A percentile compares a stretch with the other conserved stretches of the same genome.
phyloP scores from a whole-genome alignment of 208 protist genomes.

The Acanthamoeba castellanii region DNA sequence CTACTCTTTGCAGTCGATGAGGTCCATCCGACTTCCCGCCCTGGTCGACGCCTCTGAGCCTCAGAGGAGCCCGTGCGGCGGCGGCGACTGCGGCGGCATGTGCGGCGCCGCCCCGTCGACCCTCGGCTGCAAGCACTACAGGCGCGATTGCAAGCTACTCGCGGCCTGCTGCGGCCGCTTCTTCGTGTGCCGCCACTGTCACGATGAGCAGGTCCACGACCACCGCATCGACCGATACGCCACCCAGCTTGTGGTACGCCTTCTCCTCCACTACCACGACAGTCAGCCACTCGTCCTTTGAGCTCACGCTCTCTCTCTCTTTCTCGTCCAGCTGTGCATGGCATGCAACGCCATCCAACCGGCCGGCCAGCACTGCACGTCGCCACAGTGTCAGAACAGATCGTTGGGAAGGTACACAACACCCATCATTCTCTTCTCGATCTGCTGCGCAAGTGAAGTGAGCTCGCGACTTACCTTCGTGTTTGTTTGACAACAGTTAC shows the following conservation, averaged over 20 bases:
- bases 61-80: background rate
- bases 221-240: conserved; percentile 53
- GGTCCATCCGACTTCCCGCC: background rate
- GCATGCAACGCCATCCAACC: conserved; percentile 24
- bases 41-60: background rate
- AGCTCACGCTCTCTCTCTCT: too few species aligned
- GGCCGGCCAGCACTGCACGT: background rate
- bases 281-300: too few species aligned
- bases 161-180: conserved; percentile 50
- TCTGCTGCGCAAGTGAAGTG: too few species aligned
- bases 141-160: conserved; percentile 48
- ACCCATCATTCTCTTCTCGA: background rate
- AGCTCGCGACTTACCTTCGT: background rate
- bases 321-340: conserved; percentile 63
- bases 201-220: conserved; percentile 48
- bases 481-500: background rate
- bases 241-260: conserved; percentile 13
- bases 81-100: background rate
- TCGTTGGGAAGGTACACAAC: background rate
- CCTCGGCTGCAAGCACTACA: conserved; percentile 52
- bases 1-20: conserved; percentile 10
- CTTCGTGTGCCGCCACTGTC: conserved; percentile 57
- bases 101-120: background rate
- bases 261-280: background rate
- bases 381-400: background rate